Evolutionary conservation across 805 yeast genomes (phyloP), one percentile per base, ranked within the genome.

Genomic region (Geotrichum ghanense): DNA sequence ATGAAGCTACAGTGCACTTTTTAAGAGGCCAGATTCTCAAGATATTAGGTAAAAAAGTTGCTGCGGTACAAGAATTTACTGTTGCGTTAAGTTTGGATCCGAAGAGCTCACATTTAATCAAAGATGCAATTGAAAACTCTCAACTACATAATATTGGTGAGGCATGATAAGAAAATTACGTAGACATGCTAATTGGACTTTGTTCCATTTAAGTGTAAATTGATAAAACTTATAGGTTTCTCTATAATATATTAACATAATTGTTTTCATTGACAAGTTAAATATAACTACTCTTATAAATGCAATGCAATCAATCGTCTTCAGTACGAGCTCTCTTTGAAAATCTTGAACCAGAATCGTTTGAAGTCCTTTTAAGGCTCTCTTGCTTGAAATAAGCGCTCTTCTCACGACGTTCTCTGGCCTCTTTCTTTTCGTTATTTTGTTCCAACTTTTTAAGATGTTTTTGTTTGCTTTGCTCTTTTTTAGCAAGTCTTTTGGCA

Each of bases 1-100:
- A 90, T 61, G 97, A 90, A 61, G 95, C 96, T 0, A 80, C 86
- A 45, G 95, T 90, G 22, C 97, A 90, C 63, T 87, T 83, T 63
- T 66, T 89, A 39, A 68, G 92, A 42, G 98, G 97, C 9, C 87
- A 87, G 57, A 71, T 89, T 46, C 87, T 88, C 71, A 84, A 81
- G 55, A 74, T 81, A 24, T 76, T 82, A 52, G 80, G 81, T 23
- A 78, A 84, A 50, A 81, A 79, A 55, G 78, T 76, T 54, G 79
- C 74, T 52, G 97, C 98, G 1, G 74, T 90, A 22, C 78, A 77
- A 53, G 90, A 85, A 56, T 86, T 85, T 54, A 90, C 97, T 0
- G 75, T 81, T 41, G 97, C 98, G 0, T 70, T 87, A 65, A 85
- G 86, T 57, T 70, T 90, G 52, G 97, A 90, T 63, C 97, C 97